Conservation (phyloP, 1,284 basidiomycete species). For the Phenoliferia sp. region DNA sequence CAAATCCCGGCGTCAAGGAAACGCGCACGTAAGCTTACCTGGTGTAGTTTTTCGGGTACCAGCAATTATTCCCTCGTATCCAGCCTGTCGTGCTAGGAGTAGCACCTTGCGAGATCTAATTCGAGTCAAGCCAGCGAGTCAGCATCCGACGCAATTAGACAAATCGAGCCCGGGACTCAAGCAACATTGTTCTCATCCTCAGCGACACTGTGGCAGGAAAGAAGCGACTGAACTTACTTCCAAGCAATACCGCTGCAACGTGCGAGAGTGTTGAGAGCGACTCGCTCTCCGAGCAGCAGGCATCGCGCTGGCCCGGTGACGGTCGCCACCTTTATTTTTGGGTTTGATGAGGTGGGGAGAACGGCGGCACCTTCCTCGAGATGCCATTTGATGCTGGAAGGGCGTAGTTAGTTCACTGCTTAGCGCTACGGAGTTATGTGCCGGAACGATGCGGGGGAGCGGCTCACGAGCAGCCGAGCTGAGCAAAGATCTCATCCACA, state of each 20-base stretch:
- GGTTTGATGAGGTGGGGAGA: slow-evolving; percentile 57
- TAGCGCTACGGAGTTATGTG: not conserved
- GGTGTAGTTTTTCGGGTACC: slow-evolving; percentile 98
- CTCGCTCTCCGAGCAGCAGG: slow-evolving; percentile 87
- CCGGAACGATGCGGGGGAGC: too few relatives aligned
- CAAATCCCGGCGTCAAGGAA: not conserved
- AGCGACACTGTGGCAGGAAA: too few relatives aligned
- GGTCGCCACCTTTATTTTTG: slow-evolving; percentile 69
- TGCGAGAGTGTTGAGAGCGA: slow-evolving; percentile 89
- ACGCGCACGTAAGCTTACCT: slow-evolving; percentile 47
- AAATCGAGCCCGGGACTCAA: not conserved
- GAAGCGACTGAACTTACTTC: slow-evolving; percentile 53
- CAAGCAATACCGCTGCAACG: slow-evolving; percentile 96
- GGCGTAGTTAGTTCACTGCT: too few relatives aligned
- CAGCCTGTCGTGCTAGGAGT: slow-evolving; percentile 69
- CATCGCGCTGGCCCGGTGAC: slow-evolving; percentile 83
- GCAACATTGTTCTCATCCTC: too few relatives aligned
- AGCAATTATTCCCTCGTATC: slow-evolving; percentile 84
- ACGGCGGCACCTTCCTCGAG: slow-evolving; percentile 75
- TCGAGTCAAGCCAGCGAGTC: not conserved
- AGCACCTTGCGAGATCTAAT: slow-evolving; percentile 71
- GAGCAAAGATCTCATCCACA: slow-evolving; percentile 86
- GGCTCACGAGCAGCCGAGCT: slow-evolving; percentile 80
- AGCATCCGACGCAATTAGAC: not conserved
- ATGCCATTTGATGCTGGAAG: slow-evolving; percentile 82